Percentiles rank a stretch among this genome's conserved stretches.
phyloP scores from a whole-genome alignment of 805 yeast species.

The Hyphopichia homilentoma region DNA sequence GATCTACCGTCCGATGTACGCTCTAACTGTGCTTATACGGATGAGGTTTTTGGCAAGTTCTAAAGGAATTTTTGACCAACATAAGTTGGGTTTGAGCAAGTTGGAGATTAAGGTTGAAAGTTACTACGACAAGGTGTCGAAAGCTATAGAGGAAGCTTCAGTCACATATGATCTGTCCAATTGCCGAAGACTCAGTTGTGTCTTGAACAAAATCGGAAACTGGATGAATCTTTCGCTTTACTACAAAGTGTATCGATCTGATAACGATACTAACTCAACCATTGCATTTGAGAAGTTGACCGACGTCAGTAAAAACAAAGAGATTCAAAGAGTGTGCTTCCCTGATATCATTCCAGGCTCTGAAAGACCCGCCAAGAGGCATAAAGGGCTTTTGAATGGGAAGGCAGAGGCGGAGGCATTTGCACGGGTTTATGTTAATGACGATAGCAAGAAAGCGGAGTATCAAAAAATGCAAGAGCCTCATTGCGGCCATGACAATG shows the following conservation, averaged over 20 bases:
- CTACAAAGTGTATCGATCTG: conserved; percentile 7
- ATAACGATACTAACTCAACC: conserved; percentile 2
- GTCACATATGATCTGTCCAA: conserved; percentile 16
- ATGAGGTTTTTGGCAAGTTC: conserved; percentile 44
- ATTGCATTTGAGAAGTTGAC: conserved; percentile 11
- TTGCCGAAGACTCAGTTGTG: conserved; percentile 20
- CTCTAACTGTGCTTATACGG: conserved; percentile 45
- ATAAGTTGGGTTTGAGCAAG: neutral
- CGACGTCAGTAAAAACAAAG: conserved; percentile 24
- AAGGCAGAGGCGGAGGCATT: too few species aligned
- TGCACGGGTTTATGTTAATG: too few species aligned
- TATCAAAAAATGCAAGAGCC: too few species aligned
- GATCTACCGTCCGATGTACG: conserved; percentile 52
- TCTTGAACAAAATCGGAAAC: conserved; percentile 20
- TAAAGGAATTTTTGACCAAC: too few species aligned
- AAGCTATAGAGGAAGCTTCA: conserved; percentile 15
- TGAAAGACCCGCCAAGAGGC: too few species aligned
- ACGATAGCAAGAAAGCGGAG: too few species aligned
- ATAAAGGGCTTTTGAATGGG: too few species aligned
- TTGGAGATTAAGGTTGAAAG: conserved; percentile 17
- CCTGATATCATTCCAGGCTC: too few species aligned
- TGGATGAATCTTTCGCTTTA: conserved; percentile 23
- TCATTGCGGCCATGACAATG: neutral
- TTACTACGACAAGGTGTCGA: conserved; percentile 14
- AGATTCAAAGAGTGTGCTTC: too few species aligned